Percentiles rank a stretch among this genome's conserved stretches.
These are phyloP conservation scores for Blastobotrys americana DNA, from an alignment of 805 yeast species.

Conservation along the genomic window DNA sequence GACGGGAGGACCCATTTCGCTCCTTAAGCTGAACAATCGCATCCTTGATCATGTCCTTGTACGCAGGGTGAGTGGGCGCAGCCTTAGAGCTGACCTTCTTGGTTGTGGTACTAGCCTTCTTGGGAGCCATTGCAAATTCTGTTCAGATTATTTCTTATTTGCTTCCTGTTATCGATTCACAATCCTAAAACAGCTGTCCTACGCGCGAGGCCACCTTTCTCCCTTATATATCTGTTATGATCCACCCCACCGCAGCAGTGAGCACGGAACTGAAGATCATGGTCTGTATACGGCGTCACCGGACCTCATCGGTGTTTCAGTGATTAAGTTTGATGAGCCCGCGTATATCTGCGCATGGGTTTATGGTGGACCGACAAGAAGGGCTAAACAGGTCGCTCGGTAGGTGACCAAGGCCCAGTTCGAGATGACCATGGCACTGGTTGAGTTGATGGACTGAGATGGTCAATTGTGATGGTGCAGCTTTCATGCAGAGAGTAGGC, in stretches of 20 bases:
- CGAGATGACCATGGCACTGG: too few species aligned
- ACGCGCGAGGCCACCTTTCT: neutral
- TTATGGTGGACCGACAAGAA: neutral
- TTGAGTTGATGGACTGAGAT: too few species aligned
- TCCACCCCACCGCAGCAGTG: neutral
- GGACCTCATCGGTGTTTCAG: neutral
- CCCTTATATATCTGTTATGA: neutral
- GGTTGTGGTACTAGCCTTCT: conserved; percentile 13
- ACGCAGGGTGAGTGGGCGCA: conserved; percentile 29
- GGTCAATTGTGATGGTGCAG: too few species aligned
- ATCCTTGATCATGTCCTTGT: conserved; percentile 54
- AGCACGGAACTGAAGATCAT: neutral
- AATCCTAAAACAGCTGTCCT: too few species aligned
- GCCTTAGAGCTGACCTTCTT: conserved; percentile 21
- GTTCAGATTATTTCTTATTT: too few species aligned
- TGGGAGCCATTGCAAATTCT: conserved; percentile 17
- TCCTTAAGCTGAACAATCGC: conserved; percentile 68
- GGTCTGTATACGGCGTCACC: neutral
- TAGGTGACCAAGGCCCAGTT: too few species aligned
- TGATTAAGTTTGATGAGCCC: neutral
- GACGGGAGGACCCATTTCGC: conserved; percentile 74
- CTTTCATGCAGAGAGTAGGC: too few species aligned
- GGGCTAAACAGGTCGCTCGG: too few species aligned
- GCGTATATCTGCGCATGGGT: neutral
- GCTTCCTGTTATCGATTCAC: too few species aligned